Percentiles rank a stretch among this genome's conserved stretches.
These are phyloP conservation scores for Fomes fomentarius DNA, from an alignment of 1,284 basidiomycete genomes.

Conservation along the genomic window DNA sequence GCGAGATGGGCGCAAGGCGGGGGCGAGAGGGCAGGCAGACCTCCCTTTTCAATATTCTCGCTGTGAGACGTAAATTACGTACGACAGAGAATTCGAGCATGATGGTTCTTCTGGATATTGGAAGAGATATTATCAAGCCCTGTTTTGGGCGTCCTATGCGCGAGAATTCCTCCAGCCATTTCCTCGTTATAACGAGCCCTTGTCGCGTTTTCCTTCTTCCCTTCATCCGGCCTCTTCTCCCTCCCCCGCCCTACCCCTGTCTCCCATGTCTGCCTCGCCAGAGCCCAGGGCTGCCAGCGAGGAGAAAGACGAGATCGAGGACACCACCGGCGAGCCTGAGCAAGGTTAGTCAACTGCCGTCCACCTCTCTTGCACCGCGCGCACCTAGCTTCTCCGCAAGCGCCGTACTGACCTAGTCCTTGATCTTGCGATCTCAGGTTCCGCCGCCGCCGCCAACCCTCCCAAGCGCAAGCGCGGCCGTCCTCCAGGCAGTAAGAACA, in stretches of 20 bases:
- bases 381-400: slow-evolving; percentile 29
- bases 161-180: slow-evolving; percentile 70
- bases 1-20: neutral
- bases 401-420: slow-evolving; percentile 26
- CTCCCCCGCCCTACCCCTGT: slow-evolving; percentile 24
- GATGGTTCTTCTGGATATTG: slow-evolving; percentile 42
- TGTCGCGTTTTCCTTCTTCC: slow-evolving; percentile 62
- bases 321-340: slow-evolving; percentile 39
- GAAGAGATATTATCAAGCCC: slow-evolving; percentile 59
- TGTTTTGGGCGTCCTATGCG: slow-evolving; percentile 54
- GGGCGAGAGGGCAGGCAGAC: slow-evolving; percentile 13
- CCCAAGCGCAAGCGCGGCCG: slow-evolving; percentile 75
- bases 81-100: slow-evolving; percentile 42
- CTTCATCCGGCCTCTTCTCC: slow-evolving; percentile 35
- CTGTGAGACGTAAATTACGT: slow-evolving; percentile 52
- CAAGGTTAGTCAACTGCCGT: slow-evolving; percentile 36
- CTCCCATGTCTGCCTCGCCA: slow-evolving; percentile 49
- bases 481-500: slow-evolving; percentile 84
- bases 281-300: slow-evolving; percentile 42
- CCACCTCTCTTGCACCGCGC: slow-evolving; percentile 28
- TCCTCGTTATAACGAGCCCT: slow-evolving; percentile 77
- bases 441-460: slow-evolving; percentile 27
- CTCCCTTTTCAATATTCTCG: slow-evolving; percentile 14
- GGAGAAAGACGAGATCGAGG: slow-evolving; percentile 40
- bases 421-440: slow-evolving; percentile 25